Evolutionary conservation across 805 yeast genomes (phyloP).

Genomic region (Sungouiozyma ichnusensis): DNA sequence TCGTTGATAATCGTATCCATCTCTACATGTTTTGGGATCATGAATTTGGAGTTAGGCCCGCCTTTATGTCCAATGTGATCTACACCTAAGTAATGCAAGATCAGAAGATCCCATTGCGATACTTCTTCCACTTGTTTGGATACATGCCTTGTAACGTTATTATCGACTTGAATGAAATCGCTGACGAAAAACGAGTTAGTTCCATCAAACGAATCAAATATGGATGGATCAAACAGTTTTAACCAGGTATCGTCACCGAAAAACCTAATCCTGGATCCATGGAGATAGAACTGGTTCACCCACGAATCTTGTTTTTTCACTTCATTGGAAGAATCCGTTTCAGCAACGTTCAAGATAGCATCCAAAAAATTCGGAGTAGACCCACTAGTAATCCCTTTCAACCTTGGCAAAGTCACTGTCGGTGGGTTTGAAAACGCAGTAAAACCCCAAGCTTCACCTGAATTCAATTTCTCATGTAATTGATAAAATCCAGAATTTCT

Average conservation of each 20-base stretch:
- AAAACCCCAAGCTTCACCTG: slow-evolving; percentile 71
- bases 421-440: slow-evolving; percentile 94
- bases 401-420: slow-evolving; percentile 88
- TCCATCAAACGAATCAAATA: slow-evolving; percentile 64
- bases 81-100: slow-evolving; percentile 83
- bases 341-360: slow-evolving; percentile 89
- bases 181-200: slow-evolving; percentile 90
- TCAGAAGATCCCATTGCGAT: slow-evolving; percentile 69
- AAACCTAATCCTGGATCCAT: slow-evolving; percentile 50
- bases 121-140: slow-evolving; percentile 40
- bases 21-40: slow-evolving; percentile 75
- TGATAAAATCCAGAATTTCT: slow-evolving; percentile 52
- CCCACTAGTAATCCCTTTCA: slow-evolving; percentile 90
- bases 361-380: slow-evolving; percentile 90
- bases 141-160: slow-evolving; percentile 83
- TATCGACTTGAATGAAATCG: slow-evolving; percentile 89
- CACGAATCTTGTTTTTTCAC: slow-evolving; percentile 75
- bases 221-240: slow-evolving; percentile 59
- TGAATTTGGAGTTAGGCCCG: slow-evolving; percentile 72
- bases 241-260: slow-evolving; percentile 98
- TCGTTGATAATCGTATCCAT: slow-evolving; percentile 62
- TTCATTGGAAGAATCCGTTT: slow-evolving; percentile 64
- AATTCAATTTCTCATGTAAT: slow-evolving; percentile 52
- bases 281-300: slow-evolving; percentile 44
- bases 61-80: slow-evolving; percentile 98